Percentiles rank a stretch among this genome's conserved stretches.
Conservation (phyloP, 2,329 filamentous ascomycete species). For the Aspergillus nomiae region DNA sequence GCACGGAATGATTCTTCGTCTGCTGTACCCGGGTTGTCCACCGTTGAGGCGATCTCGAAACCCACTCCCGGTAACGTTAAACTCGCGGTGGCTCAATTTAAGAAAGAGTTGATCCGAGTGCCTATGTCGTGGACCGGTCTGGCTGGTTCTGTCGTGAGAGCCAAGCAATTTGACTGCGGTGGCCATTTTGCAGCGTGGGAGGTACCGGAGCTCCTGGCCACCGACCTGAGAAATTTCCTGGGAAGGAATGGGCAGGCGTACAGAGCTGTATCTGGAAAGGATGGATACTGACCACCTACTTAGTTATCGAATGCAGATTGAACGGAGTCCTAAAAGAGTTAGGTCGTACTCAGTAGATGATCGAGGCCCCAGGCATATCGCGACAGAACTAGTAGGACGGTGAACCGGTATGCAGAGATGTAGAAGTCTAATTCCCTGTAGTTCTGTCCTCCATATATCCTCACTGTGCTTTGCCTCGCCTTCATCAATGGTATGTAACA, state of each 20-base stretch:
- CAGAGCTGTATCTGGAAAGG: constrained; percentile 33
- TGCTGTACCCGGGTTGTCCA: constrained; percentile 15
- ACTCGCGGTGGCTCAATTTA: constrained; percentile 55
- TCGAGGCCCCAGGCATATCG: background rate
- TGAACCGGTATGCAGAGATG: background rate
- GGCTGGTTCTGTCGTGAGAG: constrained; percentile 54
- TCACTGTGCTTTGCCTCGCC: constrained; percentile 4
- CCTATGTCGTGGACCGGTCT: constrained; percentile 54
- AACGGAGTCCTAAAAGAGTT: background rate
- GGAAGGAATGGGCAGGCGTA: constrained; percentile 44
- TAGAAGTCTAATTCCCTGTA: background rate
- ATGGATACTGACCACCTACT: constrained; percentile 32
- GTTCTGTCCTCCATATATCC: constrained; percentile 2
- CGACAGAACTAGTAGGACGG: background rate
- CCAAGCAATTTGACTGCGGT: constrained; percentile 48
- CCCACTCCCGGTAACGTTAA: constrained; percentile 51
- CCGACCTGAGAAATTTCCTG: constrained; percentile 53
- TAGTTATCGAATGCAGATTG: background rate
- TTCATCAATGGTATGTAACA: constrained; percentile 16
- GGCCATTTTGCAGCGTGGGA: constrained; percentile 60
- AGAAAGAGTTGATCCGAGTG: constrained; percentile 52
- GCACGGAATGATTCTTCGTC: constrained; percentile 28
- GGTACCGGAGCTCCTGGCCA: constrained; percentile 47
- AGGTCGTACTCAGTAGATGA: background rate
- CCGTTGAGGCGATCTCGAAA: constrained; percentile 31